These are phyloP conservation scores for Phragmites australis DNA, from an alignment of 176 grass and related monocot species.

Conservation along the genomic window DNA sequence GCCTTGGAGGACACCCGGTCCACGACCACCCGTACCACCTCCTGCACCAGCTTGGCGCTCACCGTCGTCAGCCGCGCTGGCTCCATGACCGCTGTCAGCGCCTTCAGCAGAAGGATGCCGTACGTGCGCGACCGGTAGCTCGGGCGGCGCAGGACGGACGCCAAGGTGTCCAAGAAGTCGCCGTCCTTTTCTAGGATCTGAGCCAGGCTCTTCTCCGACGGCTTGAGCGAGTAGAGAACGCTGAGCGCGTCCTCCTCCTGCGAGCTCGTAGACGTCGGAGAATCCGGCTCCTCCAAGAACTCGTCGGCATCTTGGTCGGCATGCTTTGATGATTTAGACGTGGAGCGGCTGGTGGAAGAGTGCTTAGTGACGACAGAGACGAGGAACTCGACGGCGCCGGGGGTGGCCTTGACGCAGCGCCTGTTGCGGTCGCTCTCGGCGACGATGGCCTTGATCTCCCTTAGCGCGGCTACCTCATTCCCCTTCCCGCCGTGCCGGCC, in stretches of 20 bases:
- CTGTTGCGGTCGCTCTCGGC: slow-evolving; percentile 65
- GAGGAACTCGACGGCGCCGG: slow-evolving; percentile 50
- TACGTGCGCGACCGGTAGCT: slow-evolving; percentile 61
- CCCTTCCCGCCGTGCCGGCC: neutral
- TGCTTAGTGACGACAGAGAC: slow-evolving; percentile 26
- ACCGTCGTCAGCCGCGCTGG: slow-evolving; percentile 31
- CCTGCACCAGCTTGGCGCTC: slow-evolving; percentile 41
- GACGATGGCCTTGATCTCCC: slow-evolving; percentile 52
- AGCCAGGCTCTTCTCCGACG: slow-evolving; percentile 35
- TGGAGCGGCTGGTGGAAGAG: no score
- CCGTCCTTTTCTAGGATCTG: slow-evolving; percentile 28
- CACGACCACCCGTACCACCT: slow-evolving; percentile 44
- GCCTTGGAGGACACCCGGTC: slow-evolving; percentile 60
- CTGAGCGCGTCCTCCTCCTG: slow-evolving; percentile 56
- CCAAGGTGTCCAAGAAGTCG: slow-evolving; percentile 41
- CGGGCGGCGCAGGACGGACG: slow-evolving; percentile 42
- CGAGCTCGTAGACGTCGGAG: slow-evolving; percentile 31
- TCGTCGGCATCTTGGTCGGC: neutral
- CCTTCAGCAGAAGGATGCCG: slow-evolving; percentile 53
- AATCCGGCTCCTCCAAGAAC: neutral
- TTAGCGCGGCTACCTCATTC: slow-evolving; percentile 31
- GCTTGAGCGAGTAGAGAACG: slow-evolving; percentile 57
- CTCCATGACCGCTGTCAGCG: slow-evolving; percentile 23
- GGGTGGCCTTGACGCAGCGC: slow-evolving; percentile 45
- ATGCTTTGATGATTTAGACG: neutral